phyloP scores from a whole-genome alignment of 768 basidiomycete species.

The Pluteus cervinus region DNA sequence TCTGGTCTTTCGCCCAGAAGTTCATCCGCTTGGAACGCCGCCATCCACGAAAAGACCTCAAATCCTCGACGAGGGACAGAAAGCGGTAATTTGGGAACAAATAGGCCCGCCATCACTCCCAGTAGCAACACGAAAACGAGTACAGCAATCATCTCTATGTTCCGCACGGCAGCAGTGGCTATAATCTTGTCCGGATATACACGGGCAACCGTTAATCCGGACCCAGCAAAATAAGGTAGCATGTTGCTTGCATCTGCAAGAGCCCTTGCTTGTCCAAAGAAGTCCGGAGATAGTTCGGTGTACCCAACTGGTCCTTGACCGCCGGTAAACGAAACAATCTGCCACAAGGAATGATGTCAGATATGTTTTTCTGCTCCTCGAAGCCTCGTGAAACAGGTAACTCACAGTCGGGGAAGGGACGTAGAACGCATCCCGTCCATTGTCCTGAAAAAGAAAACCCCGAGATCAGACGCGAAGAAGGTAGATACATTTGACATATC shows the following conservation, averaged over 20 bases:
- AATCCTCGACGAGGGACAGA: too few species aligned
- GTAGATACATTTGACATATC: neutral
- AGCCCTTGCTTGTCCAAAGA: constrained; percentile 27
- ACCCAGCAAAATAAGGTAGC: constrained; percentile 36
- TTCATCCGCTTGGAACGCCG: too few species aligned
- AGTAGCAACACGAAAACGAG: constrained; percentile 19
- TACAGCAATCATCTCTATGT: constrained; percentile 16
- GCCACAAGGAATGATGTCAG: too few species aligned
- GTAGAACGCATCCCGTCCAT: constrained; percentile 30
- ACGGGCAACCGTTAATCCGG: constrained; percentile 28
- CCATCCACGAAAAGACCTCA: too few species aligned
- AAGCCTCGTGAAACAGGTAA: neutral
- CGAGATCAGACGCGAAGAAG: too few species aligned
- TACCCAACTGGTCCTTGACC: constrained; percentile 32
- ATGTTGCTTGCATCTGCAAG: constrained; percentile 33
- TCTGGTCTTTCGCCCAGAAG: too few species aligned
- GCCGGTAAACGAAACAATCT: constrained; percentile 32
- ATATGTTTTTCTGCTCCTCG: too few species aligned
- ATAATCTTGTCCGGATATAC: constrained; percentile 24
- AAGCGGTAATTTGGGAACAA: too few species aligned
- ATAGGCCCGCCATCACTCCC: constrained; percentile 25
- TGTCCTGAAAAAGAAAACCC: constrained; percentile 25
- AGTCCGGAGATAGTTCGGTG: constrained; percentile 25
- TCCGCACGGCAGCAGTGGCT: constrained; percentile 19
- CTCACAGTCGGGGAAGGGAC: constrained; percentile 36